Conservation (phyloP, 495 filamentous ascomycete species). For the Neurospora pannonica region DNA sequence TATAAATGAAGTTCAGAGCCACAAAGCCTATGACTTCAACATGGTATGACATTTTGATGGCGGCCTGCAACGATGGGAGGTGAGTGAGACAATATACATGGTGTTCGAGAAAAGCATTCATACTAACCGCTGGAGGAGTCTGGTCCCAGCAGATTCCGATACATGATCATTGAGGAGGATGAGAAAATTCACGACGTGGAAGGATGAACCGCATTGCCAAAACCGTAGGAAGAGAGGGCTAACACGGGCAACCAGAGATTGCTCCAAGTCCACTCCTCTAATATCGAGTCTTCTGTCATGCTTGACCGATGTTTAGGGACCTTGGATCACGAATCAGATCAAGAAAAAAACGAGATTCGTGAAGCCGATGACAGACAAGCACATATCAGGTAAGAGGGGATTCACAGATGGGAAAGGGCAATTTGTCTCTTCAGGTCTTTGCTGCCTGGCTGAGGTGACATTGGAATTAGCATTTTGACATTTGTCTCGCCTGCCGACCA, state of each 20-base stretch:
- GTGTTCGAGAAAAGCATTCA: neutral
- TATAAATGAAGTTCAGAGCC: neutral
- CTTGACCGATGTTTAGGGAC: neutral
- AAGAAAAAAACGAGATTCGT: neutral
- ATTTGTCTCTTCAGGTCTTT: neutral
- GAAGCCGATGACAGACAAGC: neutral
- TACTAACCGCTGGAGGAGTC: neutral
- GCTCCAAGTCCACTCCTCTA: neutral
- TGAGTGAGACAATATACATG: neutral
- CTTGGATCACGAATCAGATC: neutral
- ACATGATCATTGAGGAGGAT: neutral
- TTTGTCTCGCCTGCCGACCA: neutral
- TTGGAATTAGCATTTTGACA: neutral
- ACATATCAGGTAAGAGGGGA: neutral
- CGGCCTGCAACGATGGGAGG: neutral
- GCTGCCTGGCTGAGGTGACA: neutral
- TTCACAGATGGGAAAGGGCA: neutral
- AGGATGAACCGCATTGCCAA: neutral
- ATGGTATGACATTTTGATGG: constrained; percentile 3
- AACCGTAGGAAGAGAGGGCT: neutral
- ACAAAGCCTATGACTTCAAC: neutral
- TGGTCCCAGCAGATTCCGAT: neutral
- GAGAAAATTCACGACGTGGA: neutral
- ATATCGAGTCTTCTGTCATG: neutral
- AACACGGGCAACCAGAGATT: neutral